Base-by-base conservation (phyloP, 2,329 filamentous ascomycete species). In the Exophiala aquamarina region DNA sequence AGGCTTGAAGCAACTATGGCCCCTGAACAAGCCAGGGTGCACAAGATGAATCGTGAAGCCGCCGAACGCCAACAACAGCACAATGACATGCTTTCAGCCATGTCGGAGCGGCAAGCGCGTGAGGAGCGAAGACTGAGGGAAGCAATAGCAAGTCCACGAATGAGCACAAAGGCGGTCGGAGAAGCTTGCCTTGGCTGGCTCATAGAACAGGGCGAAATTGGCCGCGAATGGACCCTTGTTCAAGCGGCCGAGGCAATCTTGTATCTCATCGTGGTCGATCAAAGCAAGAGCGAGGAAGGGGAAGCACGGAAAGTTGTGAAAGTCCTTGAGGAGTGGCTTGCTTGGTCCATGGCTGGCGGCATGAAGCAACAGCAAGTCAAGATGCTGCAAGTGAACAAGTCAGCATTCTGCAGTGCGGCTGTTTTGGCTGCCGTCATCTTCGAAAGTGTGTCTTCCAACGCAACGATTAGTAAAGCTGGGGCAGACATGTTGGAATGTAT, bases 401-500 rank as follows among this genome's bases (percentile, higher is more conserved):
- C 46, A 28, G 56, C 47, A 6, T 63, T 64, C 38, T 62, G 59
- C 45, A 60, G 59, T 40, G 62, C 62, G 29, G 56, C 58, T 1
- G 47, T 52, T 11, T 50, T 64, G 4, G 55, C 62, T 9, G 49
- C 52, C 15, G 55, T 61, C 9, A 51, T 64, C 9, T 46, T 49
- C 3, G 49, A 55, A 23, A 54, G 55, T 14, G 47, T 46, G 11
- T 45, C 43, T 10, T 52, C 54, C 10, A 47, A 26, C 26, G 37
- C 46, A n/a, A 49, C 34, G 13, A 42, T 21, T 11, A 47, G 51
- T 10, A 57, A 57, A 29, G 52, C 56, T 6, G 57, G 58, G 8
- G 55, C 52, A 8, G 61, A 63, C 46, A 63, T 63, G 61, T 48
- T 61, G 14, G 62, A 63, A 35, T 63, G 61, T 35, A 46, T 64